These are phyloP conservation scores for Phytophthora vignae DNA, from an alignment of 352 stramenopile species.

Conservation along the genomic window DNA sequence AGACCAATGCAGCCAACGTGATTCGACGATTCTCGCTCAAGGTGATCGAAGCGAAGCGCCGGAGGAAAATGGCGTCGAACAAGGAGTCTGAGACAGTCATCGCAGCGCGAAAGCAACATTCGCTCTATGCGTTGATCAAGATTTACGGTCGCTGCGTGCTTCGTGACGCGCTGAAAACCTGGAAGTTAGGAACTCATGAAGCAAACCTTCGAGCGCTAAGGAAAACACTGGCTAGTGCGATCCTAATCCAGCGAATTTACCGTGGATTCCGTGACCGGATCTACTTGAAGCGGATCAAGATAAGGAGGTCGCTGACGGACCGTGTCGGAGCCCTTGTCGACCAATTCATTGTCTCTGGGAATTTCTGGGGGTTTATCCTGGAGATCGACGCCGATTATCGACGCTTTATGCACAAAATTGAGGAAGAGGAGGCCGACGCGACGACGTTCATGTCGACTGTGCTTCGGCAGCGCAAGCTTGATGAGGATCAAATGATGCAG, in stretches of 20 bases:
- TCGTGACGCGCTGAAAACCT: conserved; percentile 35
- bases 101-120: conserved; percentile 10
- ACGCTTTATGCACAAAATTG: conserved; percentile 53
- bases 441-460: conserved; percentile 62
- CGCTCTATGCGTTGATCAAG: conserved; percentile 11
- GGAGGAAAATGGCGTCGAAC: conserved; percentile 2
- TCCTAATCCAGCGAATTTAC: conserved; percentile 62
- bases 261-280: conserved; percentile 58
- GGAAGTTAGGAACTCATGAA: conserved; percentile 37
- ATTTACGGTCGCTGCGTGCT: conserved; percentile 27
- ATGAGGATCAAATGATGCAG: conserved; percentile 72
- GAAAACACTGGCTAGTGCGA: conserved; percentile 26
- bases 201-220: conserved; percentile 33
- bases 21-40: conserved; percentile 45
- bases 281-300: conserved; percentile 49
- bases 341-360: conserved; percentile 52
- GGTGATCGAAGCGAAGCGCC: conserved; percentile 17
- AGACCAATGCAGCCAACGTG: conserved; percentile 29
- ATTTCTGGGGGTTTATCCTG: conserved; percentile 72
- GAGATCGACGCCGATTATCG: conserved; percentile 69
- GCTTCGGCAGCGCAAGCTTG: conserved; percentile 49
- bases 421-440: conserved; percentile 52
- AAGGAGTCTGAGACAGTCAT: conserved; percentile 2
- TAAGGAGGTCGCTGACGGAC: conserved; percentile 45
- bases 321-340: conserved; percentile 57